A percentile compares a stretch with the other conserved stretches of the same genome.
Evolutionary conservation across 2,329 filamentous ascomycete genomes (phyloP).

Genomic region (Aspergillus neoniger): DNA sequence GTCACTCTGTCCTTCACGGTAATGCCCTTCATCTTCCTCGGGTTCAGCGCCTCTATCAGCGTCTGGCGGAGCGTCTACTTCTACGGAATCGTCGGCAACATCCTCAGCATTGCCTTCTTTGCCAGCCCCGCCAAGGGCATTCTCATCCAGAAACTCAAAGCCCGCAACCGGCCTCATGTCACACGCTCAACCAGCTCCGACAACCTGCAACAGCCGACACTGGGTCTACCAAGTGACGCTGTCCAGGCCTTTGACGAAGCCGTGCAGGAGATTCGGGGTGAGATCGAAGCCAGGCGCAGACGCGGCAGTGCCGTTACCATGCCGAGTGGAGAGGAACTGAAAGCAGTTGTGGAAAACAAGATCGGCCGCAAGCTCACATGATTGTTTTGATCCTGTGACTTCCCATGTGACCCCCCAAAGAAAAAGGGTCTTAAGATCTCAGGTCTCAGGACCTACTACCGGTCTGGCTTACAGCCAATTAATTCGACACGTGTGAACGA

Average conservation of each 20-base stretch:
- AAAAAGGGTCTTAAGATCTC: too few species aligned
- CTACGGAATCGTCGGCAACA: slow-evolving; percentile 73
- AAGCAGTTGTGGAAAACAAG: slow-evolving; percentile 53
- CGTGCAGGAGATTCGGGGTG: slow-evolving; percentile 70
- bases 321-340: slow-evolving; percentile 53
- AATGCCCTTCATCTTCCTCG: slow-evolving; percentile 81
- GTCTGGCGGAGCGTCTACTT: slow-evolving; percentile 89
- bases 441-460: neutral
- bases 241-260: slow-evolving; percentile 75
- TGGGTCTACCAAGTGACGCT: slow-evolving; percentile 78
- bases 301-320: slow-evolving; percentile 48
- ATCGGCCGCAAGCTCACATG: slow-evolving; percentile 50
- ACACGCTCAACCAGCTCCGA: slow-evolving; percentile 59
- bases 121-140: slow-evolving; percentile 70
- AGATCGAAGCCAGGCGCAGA: slow-evolving; percentile 65
- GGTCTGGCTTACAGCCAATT: neutral
- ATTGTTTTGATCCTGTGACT: neutral
- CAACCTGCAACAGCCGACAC: slow-evolving; percentile 62
- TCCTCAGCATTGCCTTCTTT: slow-evolving; percentile 71
- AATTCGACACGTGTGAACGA: neutral
- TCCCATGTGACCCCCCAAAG: neutral
- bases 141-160: slow-evolving; percentile 61
- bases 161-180: slow-evolving; percentile 48
- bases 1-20: slow-evolving; percentile 79
- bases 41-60: slow-evolving; percentile 67